These are phyloP conservation scores for Geotrichum histeridarum DNA, from an alignment of 1,139 yeast species.

Conservation along the genomic window DNA sequence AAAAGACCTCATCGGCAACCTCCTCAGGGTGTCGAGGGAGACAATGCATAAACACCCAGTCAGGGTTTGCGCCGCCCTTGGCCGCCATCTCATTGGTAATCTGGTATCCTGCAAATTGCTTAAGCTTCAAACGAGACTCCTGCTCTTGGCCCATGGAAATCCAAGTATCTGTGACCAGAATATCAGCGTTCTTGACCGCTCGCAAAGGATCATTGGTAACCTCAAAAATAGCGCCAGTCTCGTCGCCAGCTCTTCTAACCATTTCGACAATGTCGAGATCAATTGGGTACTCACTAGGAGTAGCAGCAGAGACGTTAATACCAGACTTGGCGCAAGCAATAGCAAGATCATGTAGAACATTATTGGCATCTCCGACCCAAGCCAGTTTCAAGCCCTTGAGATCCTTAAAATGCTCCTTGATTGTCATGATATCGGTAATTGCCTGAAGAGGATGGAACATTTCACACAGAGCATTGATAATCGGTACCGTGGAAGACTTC, in stretches of 20 bases:
- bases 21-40: slow-evolving; percentile 53
- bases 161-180: slow-evolving; percentile 96
- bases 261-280: slow-evolving; percentile 51
- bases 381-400: slow-evolving; percentile 68
- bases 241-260: slow-evolving; percentile 53
- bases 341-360: slow-evolving; percentile 90
- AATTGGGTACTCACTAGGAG: slow-evolving; percentile 70
- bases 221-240: slow-evolving; percentile 51
- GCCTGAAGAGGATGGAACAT: slow-evolving; percentile 93
- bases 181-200: slow-evolving; percentile 70
- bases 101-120: slow-evolving; percentile 83
- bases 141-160: slow-evolving; percentile 96
- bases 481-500: slow-evolving; percentile 67
- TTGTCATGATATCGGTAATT: slow-evolving; percentile 81
- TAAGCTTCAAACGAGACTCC: slow-evolving; percentile 63
- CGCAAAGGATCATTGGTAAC: slow-evolving; percentile 65
- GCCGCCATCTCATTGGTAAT: slow-evolving; percentile 61
- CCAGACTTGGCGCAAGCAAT: slow-evolving; percentile 84
- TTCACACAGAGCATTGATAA: slow-evolving; percentile 90
- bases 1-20: slow-evolving; percentile 88
- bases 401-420: slow-evolving; percentile 62
- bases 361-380: slow-evolving; percentile 96
- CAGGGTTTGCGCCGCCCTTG: slow-evolving; percentile 36
- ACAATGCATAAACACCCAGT: slow-evolving; percentile 24
- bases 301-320: slow-evolving; percentile 74